These are phyloP conservation scores for Euphorbia celastroides DNA, from an alignment of 441 rosid genomes.

Conservation along the genomic window DNA sequence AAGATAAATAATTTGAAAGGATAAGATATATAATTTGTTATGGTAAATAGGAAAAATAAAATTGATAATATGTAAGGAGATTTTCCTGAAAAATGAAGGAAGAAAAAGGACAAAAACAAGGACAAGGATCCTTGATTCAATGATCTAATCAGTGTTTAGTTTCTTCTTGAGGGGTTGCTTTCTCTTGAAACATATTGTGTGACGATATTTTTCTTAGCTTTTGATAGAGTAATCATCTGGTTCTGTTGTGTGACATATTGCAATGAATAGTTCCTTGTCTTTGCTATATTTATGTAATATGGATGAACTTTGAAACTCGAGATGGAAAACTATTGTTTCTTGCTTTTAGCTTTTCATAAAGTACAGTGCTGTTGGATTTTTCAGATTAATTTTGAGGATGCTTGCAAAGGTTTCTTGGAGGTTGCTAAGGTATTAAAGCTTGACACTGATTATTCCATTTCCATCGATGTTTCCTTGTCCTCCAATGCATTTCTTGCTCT, in stretches of 20 bases:
- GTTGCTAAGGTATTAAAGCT: background rate
- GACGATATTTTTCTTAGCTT: no score
- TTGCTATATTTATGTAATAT: background rate
- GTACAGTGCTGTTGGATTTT: background rate
- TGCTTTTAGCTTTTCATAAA: background rate
- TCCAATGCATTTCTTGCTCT: background rate
- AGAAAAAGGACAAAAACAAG: no score
- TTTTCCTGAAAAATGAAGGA: no score
- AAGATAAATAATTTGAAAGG: no score
- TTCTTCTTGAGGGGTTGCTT: no score
- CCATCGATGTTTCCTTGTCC: background rate
- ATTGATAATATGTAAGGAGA: no score
- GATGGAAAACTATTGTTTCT: background rate
- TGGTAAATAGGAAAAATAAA: no score
- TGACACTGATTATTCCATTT: background rate
- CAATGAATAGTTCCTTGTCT: background rate
- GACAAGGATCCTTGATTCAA: no score
- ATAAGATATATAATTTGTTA: no score
- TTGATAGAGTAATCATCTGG: background rate
- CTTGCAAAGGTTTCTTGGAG: background rate
- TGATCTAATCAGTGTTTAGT: no score
- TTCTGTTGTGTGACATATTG: background rate
- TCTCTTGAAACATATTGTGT: no score
- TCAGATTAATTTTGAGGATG: background rate
- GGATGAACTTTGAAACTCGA: background rate